A percentile compares a stretch with the other conserved stretches of the same genome.
These are phyloP conservation scores for Stylosanthes scabra DNA, from an alignment of 331 rosid species.

Conservation along the genomic window DNA sequence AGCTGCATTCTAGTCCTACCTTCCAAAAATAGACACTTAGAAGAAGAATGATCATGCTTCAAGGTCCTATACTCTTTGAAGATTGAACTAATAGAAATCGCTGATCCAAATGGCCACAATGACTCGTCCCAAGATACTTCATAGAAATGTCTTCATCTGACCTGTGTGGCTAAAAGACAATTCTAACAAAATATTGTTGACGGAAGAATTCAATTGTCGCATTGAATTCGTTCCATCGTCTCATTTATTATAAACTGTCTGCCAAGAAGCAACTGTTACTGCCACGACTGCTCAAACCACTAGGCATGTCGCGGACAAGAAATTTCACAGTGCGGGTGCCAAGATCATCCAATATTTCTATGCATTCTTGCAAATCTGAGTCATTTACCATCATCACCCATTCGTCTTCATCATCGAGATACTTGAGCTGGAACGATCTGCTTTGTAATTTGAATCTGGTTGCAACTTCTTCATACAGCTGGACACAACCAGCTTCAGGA, in stretches of 20 bases:
- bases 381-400: slow-evolving; percentile 93
- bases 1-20: slow-evolving; percentile 32
- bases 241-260: slow-evolving; percentile 41
- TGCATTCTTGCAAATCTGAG: slow-evolving; percentile 85
- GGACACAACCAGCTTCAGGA: slow-evolving; percentile 64
- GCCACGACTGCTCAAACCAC: slow-evolving; percentile 57
- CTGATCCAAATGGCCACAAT: slow-evolving; percentile 8
- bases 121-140: slow-evolving; percentile 26
- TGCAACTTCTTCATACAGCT: slow-evolving; percentile 79
- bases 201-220: slow-evolving; percentile 30
- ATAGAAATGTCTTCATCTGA: slow-evolving; percentile 16
- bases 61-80: slow-evolving; percentile 11
- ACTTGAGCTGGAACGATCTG: slow-evolving; percentile 83
- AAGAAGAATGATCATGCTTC: slow-evolving; percentile 18
- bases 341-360: slow-evolving; percentile 70
- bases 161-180: slow-evolving; percentile 16
- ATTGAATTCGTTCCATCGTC: slow-evolving; percentile 33
- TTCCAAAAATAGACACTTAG: slow-evolving; percentile 9
- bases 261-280: slow-evolving; percentile 65
- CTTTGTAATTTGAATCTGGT: slow-evolving; percentile 71
- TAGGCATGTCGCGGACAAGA: slow-evolving; percentile 65
- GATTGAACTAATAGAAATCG: slow-evolving; percentile 23
- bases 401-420: slow-evolving; percentile 91
- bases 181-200: slow-evolving; percentile 18
- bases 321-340: slow-evolving; percentile 70